Conservation (phyloP, 805 yeast species). For the Crinitomyces ghanaensis region DNA sequence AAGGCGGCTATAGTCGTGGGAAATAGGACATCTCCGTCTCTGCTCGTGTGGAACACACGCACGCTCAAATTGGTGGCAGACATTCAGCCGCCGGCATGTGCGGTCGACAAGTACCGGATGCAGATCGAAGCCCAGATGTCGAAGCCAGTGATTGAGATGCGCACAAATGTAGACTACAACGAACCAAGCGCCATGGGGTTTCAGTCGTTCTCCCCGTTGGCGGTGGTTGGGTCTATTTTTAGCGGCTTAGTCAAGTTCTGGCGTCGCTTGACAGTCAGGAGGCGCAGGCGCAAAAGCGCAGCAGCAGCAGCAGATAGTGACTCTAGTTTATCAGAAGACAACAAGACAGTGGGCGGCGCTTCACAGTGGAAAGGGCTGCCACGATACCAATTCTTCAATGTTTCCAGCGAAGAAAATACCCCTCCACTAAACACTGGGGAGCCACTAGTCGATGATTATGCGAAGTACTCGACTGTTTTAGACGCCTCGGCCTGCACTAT, state of each 20-base stretch:
- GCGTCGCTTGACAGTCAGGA: not conserved
- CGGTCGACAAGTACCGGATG: constrained; percentile 47
- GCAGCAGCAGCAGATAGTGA: not conserved
- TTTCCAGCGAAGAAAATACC: constrained; percentile 19
- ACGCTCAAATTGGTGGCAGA: constrained; percentile 49
- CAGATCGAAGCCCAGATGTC: constrained; percentile 35
- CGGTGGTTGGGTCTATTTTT: not conserved
- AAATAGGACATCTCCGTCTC: constrained; percentile 62
- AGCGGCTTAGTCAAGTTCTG: not conserved
- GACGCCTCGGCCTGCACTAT: constrained; percentile 48
- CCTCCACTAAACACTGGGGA: too few relatives aligned
- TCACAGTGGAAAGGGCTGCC: constrained; percentile 66
- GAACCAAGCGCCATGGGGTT: constrained; percentile 18
- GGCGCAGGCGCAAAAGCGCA: not conserved
- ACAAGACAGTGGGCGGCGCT: too few relatives aligned
- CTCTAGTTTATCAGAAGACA: not conserved
- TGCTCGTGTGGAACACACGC: constrained; percentile 51
- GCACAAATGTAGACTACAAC: constrained; percentile 60
- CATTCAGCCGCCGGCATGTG: constrained; percentile 35
- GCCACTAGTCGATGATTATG: constrained; percentile 54
- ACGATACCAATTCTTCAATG: constrained; percentile 44
- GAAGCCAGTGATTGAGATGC: constrained; percentile 47
- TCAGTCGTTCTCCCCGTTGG: constrained; percentile 1
- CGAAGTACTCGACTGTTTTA: constrained; percentile 58
- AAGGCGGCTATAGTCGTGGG: constrained; percentile 74